A percentile compares a stretch with the other conserved stretches of the same genome.
Evolutionary conservation across 2,329 filamentous ascomycete genomes (phyloP).

Genomic region (Cercospora nicotianae): DNA sequence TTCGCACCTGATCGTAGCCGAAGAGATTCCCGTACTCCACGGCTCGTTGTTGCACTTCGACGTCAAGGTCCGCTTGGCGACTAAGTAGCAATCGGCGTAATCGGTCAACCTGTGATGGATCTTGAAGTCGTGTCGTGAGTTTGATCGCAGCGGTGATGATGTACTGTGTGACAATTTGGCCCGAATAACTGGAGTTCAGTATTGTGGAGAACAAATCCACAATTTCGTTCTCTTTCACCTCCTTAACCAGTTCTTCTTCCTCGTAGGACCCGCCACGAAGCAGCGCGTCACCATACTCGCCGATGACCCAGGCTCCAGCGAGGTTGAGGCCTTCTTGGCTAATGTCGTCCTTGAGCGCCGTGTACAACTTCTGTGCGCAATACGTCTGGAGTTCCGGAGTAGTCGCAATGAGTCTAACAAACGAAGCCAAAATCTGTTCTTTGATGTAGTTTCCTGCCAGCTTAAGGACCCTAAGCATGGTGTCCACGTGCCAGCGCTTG

Average conservation of each 20-base stretch:
- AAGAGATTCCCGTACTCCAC: conserved; percentile 98
- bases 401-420: conserved; percentile 91
- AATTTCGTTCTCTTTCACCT: conserved; percentile 84
- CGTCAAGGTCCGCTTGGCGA: conserved; percentile 83
- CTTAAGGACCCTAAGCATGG: conserved; percentile 90
- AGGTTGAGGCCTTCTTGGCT: conserved; percentile 94
- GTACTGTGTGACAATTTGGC: conserved; percentile 89
- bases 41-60: conserved; percentile 93
- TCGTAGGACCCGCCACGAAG: conserved; percentile 87
- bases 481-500: conserved; percentile 98
- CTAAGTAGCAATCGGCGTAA: conserved; percentile 74
- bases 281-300: conserved; percentile 92
- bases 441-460: conserved; percentile 96
- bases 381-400: conserved; percentile 95
- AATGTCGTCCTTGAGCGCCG: conserved; percentile 89
- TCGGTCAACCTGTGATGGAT: conserved; percentile 81
- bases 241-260: conserved; percentile 81
- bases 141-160: conserved; percentile 95
- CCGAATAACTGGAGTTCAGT: conserved; percentile 90
- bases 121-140: conserved; percentile 81
- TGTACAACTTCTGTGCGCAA: conserved; percentile 91
- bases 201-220: conserved; percentile 91
- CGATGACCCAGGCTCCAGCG: conserved; percentile 94
- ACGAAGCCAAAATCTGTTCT: conserved; percentile 95
- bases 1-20: conserved; percentile 78